phyloP scores from a whole-genome alignment of 768 basidiomycete species.

The Xerocomellus intermedius region DNA sequence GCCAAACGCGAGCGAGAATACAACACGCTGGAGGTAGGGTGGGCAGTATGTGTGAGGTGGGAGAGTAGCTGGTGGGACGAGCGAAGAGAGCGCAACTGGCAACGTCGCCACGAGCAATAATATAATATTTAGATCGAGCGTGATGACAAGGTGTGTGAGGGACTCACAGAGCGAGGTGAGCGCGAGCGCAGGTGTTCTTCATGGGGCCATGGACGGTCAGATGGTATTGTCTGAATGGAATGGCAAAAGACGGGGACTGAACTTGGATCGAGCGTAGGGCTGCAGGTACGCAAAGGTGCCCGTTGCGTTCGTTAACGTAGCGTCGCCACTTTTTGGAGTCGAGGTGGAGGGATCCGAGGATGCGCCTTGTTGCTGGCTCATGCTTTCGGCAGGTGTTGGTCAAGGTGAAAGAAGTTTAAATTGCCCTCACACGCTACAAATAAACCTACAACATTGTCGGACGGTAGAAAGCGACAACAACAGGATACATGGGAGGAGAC shows the following conservation, averaged over 20 bases:
- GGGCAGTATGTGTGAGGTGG: slow-evolving; percentile 33
- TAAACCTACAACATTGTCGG: slow-evolving; percentile 12
- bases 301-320: slow-evolving; percentile 16
- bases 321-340: background rate
- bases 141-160: background rate
- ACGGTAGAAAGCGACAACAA: slow-evolving; percentile 5
- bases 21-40: slow-evolving; percentile 42
- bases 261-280: slow-evolving; percentile 32
- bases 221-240: background rate
- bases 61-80: slow-evolving; percentile 36
- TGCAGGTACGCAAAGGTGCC: slow-evolving; percentile 27
- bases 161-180: slow-evolving; percentile 37
- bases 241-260: slow-evolving; percentile 16
- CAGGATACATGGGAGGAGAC: slow-evolving; percentile 8
- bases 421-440: background rate
- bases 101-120: background rate
- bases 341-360: background rate
- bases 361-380: slow-evolving; percentile 3
- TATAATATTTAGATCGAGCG: background rate
- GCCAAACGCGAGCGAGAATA: slow-evolving; percentile 43
- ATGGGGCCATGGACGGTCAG: slow-evolving; percentile 13
- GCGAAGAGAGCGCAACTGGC: slow-evolving; percentile 37
- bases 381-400: background rate
- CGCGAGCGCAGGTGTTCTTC: slow-evolving; percentile 30
- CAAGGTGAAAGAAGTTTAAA: background rate